Conservation (phyloP, 495 filamentous ascomycete genomes). For the Penicillium lagena region DNA sequence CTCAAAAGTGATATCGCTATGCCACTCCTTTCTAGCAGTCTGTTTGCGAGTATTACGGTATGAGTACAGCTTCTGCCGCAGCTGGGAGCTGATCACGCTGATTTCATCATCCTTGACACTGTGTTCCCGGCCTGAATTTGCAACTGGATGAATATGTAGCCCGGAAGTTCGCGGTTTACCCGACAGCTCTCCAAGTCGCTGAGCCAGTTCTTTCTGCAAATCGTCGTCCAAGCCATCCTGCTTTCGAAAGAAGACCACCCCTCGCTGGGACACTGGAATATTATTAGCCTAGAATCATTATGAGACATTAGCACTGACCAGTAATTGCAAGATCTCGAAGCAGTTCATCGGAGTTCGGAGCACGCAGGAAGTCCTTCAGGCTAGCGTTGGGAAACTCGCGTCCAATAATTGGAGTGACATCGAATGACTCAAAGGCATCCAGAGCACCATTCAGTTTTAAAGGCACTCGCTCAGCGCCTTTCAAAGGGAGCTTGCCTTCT, state of each 20-base stretch:
- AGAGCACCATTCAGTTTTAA: conserved; percentile 47
- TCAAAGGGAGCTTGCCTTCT: conserved; percentile 10
- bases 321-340: conserved; percentile 62
- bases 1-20: conserved; percentile 71
- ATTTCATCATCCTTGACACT: conserved; percentile 63
- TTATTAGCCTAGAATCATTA: neutral
- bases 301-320: conserved; percentile 30
- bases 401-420: conserved; percentile 64
- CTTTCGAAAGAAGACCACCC: conserved; percentile 76
- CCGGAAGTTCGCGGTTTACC: conserved; percentile 61
- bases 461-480: conserved; percentile 24
- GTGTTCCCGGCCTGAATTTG: conserved; percentile 52
- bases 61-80: conserved; percentile 51
- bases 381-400: conserved; percentile 55
- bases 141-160: conserved; percentile 69
- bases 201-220: conserved; percentile 61
- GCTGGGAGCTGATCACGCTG: conserved; percentile 60
- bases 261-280: conserved; percentile 64
- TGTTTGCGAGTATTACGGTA: conserved; percentile 22
- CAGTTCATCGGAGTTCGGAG: conserved; percentile 60
- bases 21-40: conserved; percentile 40
- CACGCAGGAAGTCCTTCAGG: conserved; percentile 52
- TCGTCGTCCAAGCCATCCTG: conserved; percentile 61
- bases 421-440: conserved; percentile 52
- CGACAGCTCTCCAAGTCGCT: conserved; percentile 55